phyloP scores from a whole-genome alignment of 805 yeast genomes.

The Myxozyma lipomycoides region DNA sequence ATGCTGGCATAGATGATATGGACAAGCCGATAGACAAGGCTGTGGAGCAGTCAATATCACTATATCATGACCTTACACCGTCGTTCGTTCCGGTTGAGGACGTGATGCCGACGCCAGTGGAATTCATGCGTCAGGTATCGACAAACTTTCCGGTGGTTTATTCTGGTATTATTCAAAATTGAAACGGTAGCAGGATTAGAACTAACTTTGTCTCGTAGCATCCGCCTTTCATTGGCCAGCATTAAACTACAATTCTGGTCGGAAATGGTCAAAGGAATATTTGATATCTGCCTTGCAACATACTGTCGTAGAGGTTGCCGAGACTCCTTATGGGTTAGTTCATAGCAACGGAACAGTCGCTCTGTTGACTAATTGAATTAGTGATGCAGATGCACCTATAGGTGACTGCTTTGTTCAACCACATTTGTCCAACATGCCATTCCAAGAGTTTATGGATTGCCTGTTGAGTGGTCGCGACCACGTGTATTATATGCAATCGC shows the following conservation, averaged over 20 bases:
- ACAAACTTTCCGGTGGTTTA: conserved; percentile 19
- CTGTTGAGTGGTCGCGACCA: conserved; percentile 19
- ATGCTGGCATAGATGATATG: too few relatives aligned
- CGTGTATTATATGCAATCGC: conserved; percentile 39
- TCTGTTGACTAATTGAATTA: conserved; percentile 20
- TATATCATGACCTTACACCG: conserved; percentile 19
- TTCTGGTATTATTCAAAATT: conserved; percentile 7
- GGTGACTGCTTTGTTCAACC: conserved; percentile 37
- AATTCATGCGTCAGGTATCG: conserved; percentile 19
- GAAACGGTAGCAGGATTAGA: neutral
- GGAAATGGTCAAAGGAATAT: conserved; percentile 15
- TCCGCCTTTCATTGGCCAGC: conserved; percentile 26
- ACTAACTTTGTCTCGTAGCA: neutral
- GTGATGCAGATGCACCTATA: conserved; percentile 41
- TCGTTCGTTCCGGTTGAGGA: conserved; percentile 12
- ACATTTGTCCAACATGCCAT: conserved; percentile 27
- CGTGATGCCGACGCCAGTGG: conserved; percentile 11
- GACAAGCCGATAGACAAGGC: neutral
- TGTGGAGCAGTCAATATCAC: neutral
- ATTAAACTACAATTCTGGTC: conserved; percentile 7
- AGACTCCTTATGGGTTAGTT: conserved; percentile 24
- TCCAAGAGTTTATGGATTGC: conserved; percentile 29
- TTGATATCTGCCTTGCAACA: conserved; percentile 5
- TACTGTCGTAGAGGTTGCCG: conserved; percentile 12
- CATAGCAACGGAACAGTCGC: neutral